phyloP scores from a whole-genome alignment of 805 yeast species.

The Jamesozyma piceae region DNA sequence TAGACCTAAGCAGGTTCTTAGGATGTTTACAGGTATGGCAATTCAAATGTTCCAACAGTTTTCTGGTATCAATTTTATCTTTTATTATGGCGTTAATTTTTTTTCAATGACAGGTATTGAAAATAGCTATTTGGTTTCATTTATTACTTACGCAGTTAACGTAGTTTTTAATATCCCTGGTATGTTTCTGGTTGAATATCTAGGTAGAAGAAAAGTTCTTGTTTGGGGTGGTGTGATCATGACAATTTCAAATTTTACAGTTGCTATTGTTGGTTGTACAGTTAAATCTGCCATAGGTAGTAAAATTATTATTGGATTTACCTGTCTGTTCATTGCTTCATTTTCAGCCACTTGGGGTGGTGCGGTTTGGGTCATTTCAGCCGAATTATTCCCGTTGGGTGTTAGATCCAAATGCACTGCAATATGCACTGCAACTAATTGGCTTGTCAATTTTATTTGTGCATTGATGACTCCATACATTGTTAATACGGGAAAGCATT shows the following conservation, averaged over 20 bases:
- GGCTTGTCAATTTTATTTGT: constrained; percentile 69
- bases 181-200: constrained; percentile 61
- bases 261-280: constrained; percentile 53
- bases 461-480: constrained; percentile 70
- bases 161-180: constrained; percentile 79
- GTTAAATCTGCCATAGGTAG: constrained; percentile 38
- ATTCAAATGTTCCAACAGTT: constrained; percentile 80
- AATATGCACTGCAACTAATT: constrained; percentile 68
- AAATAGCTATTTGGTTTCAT: constrained; percentile 60
- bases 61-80: constrained; percentile 83
- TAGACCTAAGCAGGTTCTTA: constrained; percentile 45
- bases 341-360: constrained; percentile 85
- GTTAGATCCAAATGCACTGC: constrained; percentile 73
- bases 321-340: constrained; percentile 64
- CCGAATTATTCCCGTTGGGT: constrained; percentile 59
- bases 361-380: constrained; percentile 63
- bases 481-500: constrained; percentile 53
- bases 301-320: constrained; percentile 49
- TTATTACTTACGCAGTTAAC: constrained; percentile 73
- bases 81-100: constrained; percentile 80
- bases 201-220: constrained; percentile 69
- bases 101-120: constrained; percentile 58
- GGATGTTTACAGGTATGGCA: constrained; percentile 56
- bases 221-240: constrained; percentile 69
- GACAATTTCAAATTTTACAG: constrained; percentile 54